Conservation (phyloP, 345 rosid species). For the Euphorbia tirucalli region DNA sequence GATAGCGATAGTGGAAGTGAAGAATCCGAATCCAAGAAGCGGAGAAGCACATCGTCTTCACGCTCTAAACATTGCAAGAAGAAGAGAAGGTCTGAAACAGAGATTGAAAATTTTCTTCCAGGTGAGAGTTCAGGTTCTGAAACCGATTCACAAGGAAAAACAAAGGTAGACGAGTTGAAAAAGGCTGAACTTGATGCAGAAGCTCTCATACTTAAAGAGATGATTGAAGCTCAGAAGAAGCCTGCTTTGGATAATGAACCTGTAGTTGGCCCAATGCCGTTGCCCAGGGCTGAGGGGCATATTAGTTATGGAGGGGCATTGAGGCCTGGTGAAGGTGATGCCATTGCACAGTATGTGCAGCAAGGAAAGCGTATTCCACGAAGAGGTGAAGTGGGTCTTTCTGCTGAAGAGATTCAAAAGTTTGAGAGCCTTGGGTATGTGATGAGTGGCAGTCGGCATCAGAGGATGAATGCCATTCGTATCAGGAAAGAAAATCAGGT, state of each 20-base stretch:
- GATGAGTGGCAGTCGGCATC: constrained; percentile 99
- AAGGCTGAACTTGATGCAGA: constrained; percentile 61
- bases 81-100: constrained; percentile 40
- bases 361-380: constrained; percentile 99
- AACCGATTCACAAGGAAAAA: constrained; percentile 30
- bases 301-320: constrained; percentile 97
- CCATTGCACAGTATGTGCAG: constrained; percentile 96
- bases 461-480: constrained; percentile 99
- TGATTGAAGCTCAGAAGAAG: constrained; percentile 81
- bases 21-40: constrained; percentile 43
- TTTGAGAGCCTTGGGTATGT: constrained; percentile 93
- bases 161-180: constrained; percentile 40
- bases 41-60: constrained; percentile 24
- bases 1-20: constrained; percentile 23
- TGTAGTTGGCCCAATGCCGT: constrained; percentile 82
- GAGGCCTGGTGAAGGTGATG: constrained; percentile 99
- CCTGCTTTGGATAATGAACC: constrained; percentile 63
- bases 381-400: constrained; percentile 99
- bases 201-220: constrained; percentile 60
- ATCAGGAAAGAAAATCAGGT: constrained; percentile 99
- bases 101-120: constrained; percentile 24
- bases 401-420: constrained; percentile 91
- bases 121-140: constrained; percentile 40
- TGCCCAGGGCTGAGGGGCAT: constrained; percentile 91
- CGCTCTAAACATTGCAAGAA: constrained; percentile 36